Evolutionary conservation across 1,284 basidiomycete species (phyloP).

Genomic region (Irpex lacteus): DNA sequence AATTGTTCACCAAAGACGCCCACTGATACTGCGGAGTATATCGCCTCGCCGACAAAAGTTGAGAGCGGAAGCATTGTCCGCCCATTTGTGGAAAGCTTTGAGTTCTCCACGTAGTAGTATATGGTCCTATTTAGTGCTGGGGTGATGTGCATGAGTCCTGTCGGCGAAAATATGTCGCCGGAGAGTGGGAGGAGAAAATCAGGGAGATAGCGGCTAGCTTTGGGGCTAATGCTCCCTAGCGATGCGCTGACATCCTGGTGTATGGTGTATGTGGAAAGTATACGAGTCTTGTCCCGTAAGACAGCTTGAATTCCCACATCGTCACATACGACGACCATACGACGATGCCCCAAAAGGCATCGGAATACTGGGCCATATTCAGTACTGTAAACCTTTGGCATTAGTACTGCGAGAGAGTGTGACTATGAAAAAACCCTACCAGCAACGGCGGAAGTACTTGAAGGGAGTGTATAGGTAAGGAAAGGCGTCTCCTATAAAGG

Average conservation of each 20-base stretch:
- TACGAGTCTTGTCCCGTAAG: neutral
- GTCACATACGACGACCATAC: neutral
- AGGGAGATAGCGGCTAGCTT: neutral
- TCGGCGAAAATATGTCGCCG: neutral
- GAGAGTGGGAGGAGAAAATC: neutral
- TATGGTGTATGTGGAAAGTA: neutral
- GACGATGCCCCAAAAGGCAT: neutral
- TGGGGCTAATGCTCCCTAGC: neutral
- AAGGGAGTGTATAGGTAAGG: neutral
- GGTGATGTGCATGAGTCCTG: neutral
- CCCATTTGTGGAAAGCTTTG: neutral
- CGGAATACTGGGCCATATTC: neutral
- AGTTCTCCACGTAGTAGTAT: neutral
- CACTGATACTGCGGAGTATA: neutral
- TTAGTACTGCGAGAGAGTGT: neutral
- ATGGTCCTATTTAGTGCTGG: neutral
- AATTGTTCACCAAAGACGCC: neutral
- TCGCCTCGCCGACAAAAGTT: neutral
- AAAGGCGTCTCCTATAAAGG: neutral
- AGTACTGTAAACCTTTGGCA: neutral
- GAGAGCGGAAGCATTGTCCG: neutral
- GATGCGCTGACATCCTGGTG: neutral
- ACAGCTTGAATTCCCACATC: neutral
- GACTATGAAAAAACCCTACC: neutral
- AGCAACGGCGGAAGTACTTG: neutral